Evolutionary conservation across 2,329 filamentous ascomycete species (phyloP), one percentile per base, ranked within the genome.

Genomic region (Phyllosticta citribraziliensis): DNA sequence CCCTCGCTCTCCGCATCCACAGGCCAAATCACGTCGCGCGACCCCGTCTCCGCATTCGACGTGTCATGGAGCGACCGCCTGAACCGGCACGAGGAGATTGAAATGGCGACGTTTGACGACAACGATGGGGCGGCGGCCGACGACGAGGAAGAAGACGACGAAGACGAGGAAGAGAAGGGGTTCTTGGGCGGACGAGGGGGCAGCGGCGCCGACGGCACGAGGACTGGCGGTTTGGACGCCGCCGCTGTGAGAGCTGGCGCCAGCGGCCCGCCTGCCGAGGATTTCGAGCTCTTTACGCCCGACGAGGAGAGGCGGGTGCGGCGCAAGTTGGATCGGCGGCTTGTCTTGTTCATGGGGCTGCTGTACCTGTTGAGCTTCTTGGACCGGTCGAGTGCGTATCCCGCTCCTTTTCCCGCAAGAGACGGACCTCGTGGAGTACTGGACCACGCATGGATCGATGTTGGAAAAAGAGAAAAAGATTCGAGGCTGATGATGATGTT

Each of bases 351-450:
- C 70, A 81, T 96, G 65, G 88, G 89, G 11, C 72, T 93, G 62
- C 79, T 96, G 12, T 97, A 94, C 71, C 82, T 95, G 79, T 78
- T 96, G 64, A 88, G 86, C 64, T 96, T 96, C 70, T 75, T 96
- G 65, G 91, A 96, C 73, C 82, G 91, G 66, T 92, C 89, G 19
- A 96, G 89, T 91, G 78, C 67, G 72, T 57, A 10, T 24, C 61
- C 54, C 14, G 27, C 55, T 55, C 25, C 20, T 40, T 9, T 55
- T 52, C n/a, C 50, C 56, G 12, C 17, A 30, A 5, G 27, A 6
- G 27, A 10, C 27, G 9, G 9, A 5, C 27, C 5, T 10, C 40
- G 14, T 50, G 30, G 51, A 33, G 11, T n/a, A 12, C 10, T 14
- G 59, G 11, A n/a, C 2, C 63, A 30, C 2, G 27, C 3, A 5